These are phyloP conservation scores for Solanum virginianum DNA, from an alignment of 257 asterid genomes.

Conservation along the genomic window DNA sequence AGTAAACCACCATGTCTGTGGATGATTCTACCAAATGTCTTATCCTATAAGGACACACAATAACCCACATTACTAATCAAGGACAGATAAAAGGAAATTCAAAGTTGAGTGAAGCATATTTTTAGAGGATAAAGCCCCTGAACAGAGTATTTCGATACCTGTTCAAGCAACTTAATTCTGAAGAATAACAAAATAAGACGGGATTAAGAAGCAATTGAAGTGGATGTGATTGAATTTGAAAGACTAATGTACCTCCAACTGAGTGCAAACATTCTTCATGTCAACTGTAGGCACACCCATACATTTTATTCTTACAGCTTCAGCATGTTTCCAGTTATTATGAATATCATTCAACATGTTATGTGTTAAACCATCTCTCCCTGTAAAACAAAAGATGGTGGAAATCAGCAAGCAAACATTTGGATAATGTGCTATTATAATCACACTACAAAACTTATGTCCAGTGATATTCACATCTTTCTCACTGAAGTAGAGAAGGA, in stretches of 20 bases:
- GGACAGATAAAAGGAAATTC: not conserved
- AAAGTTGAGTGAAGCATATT: not conserved
- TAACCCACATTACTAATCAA: not conserved
- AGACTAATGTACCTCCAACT: slow-evolving; percentile 60
- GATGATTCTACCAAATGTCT: slow-evolving; percentile 76
- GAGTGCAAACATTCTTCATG: slow-evolving; percentile 76
- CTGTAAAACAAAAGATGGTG: slow-evolving; percentile 15
- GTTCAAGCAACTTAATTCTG: not conserved
- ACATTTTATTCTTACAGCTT: slow-evolving; percentile 89
- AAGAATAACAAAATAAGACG: not conserved
- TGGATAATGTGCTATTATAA: not conserved
- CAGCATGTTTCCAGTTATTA: slow-evolving; percentile 75
- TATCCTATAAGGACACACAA: slow-evolving; percentile 41
- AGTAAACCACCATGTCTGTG: slow-evolving; percentile 61
- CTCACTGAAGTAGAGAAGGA: not conserved
- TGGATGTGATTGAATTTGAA: not conserved
- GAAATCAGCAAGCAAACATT: not conserved
- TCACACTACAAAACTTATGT: not conserved
- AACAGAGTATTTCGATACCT: not conserved
- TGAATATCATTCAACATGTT: slow-evolving; percentile 89
- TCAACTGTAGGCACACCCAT: slow-evolving; percentile 95
- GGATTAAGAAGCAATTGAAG: not conserved
- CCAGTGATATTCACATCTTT: not conserved
- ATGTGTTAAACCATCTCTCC: slow-evolving; percentile 94
- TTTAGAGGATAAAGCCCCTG: not conserved